Conservation (phyloP, 1,284 basidiomycete genomes). For the Ustilago hordei region DNA sequence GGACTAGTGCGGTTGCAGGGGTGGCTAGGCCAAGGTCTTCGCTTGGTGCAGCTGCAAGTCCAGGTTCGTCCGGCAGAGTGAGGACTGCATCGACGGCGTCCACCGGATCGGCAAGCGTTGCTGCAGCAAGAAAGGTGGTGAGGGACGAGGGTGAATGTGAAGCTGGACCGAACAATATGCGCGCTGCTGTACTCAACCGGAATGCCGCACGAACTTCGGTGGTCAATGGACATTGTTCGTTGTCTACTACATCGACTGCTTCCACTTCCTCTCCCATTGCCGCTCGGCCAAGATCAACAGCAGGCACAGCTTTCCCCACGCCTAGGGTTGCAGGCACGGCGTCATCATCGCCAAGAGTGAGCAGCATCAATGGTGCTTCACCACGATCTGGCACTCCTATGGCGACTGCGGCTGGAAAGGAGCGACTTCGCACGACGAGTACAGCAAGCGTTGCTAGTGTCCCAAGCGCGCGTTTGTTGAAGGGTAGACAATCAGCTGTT, state of each 20-base stretch:
- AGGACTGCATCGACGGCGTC: slow-evolving; percentile 17
- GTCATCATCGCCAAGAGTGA: not conserved
- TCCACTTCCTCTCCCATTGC: slow-evolving; percentile 11
- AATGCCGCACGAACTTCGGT: slow-evolving; percentile 57
- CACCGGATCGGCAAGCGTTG: not conserved
- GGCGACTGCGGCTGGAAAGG: slow-evolving; percentile 1
- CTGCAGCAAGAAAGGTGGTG: not conserved
- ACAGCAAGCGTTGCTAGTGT: slow-evolving; percentile 13
- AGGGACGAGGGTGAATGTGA: slow-evolving; percentile 51
- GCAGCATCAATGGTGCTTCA: not conserved
- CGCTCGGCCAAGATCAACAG: not conserved
- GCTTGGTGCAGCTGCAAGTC: slow-evolving; percentile 5
- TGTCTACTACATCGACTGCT: slow-evolving; percentile 24
- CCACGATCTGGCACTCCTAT: not conserved
- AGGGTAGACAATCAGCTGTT: not conserved
- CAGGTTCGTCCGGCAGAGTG: slow-evolving; percentile 3
- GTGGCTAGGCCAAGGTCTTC: slow-evolving; percentile 2
- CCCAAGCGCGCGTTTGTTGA: not conserved
- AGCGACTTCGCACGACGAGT: slow-evolving; percentile 18
- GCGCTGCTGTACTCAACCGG: slow-evolving; percentile 62
- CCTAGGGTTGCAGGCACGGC: not conserved
- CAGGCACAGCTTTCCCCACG: not conserved
- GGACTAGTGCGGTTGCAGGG: slow-evolving; percentile 14
- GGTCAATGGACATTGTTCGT: slow-evolving; percentile 36
- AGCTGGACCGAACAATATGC: slow-evolving; percentile 58